phyloP scores from a whole-genome alignment of 2,329 filamentous ascomycete genomes.

The Colletotrichum gloeosporioides region DNA sequence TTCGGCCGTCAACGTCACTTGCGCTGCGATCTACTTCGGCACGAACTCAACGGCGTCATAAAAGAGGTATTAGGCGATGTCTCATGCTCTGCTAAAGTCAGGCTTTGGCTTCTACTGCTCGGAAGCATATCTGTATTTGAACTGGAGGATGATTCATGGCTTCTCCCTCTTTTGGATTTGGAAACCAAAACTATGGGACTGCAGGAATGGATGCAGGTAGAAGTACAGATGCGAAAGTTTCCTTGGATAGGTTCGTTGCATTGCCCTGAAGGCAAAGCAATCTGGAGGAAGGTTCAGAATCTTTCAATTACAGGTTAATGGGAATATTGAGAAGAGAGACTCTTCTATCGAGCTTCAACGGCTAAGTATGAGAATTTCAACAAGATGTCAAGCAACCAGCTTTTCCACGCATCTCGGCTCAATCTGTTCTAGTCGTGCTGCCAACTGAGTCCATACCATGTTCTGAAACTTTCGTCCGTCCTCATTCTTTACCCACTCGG shows the following conservation, averaged over 20 bases:
- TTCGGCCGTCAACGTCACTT: background rate
- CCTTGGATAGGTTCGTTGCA: background rate
- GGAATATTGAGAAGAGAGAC: fast-evolving
- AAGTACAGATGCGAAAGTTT: background rate
- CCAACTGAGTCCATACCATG: background rate
- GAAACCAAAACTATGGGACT: background rate
- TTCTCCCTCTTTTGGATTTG: background rate
- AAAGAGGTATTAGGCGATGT: fast-evolving
- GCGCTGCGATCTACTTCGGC: fast-evolving
- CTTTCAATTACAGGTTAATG: fast-evolving
- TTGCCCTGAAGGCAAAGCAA: background rate
- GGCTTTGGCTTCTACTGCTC: fast-evolving
- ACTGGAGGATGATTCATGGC: background rate
- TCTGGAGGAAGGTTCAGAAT: background rate
- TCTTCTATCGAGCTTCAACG: background rate
- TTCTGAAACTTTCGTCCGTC: background rate
- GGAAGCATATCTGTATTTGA: background rate
- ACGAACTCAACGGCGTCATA: fast-evolving
- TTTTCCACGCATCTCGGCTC: background rate
- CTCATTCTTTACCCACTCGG: background rate
- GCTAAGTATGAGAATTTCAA: background rate
- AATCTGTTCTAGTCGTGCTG: background rate
- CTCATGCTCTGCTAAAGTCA: background rate
- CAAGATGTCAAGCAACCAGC: background rate
- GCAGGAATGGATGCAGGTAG: background rate